Conservation (phyloP, 331 rosid species). For the Acacia concinna region DNA sequence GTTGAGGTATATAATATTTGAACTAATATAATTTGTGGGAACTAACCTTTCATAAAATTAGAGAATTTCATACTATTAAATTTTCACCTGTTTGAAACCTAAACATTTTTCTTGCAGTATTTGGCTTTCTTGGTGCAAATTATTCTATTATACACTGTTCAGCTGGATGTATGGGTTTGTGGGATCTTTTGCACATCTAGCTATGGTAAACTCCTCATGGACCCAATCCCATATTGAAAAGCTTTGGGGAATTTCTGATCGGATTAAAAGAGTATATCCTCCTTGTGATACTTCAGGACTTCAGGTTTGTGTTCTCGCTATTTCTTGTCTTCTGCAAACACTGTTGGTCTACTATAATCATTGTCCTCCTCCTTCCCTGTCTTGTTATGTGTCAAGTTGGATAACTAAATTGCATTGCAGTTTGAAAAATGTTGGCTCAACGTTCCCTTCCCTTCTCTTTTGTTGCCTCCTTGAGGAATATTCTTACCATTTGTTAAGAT, state of each 20-base stretch:
- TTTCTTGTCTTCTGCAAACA: slow-evolving; percentile 21
- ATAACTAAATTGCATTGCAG: neutral
- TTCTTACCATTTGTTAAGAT: neutral
- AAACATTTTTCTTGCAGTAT: slow-evolving; percentile 54
- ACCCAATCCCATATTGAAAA: slow-evolving; percentile 78
- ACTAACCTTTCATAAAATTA: slow-evolving; percentile 1
- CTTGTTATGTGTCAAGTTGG: neutral
- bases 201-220: slow-evolving; percentile 97
- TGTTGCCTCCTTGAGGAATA: neutral
- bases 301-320: slow-evolving; percentile 54
- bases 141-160: slow-evolving; percentile 73
- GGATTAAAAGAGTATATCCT: slow-evolving; percentile 84
- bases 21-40: neutral
- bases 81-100: slow-evolving; percentile 11
- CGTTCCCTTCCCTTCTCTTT: slow-evolving; percentile 13
- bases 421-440: slow-evolving; percentile 17
- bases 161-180: slow-evolving; percentile 80
- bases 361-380: neutral
- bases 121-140: slow-evolving; percentile 79
- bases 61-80: slow-evolving; percentile 11
- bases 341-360: slow-evolving; percentile 3
- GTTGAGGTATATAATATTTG: neutral
- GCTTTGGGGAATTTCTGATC: slow-evolving; percentile 73
- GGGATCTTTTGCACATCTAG: slow-evolving; percentile 86
- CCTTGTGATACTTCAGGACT: slow-evolving; percentile 94